Evolutionary conservation across 2,329 filamentous ascomycete genomes (phyloP), one percentile per base, ranked within the genome.

Genomic region (Fonsecaea pedrosoi): DNA sequence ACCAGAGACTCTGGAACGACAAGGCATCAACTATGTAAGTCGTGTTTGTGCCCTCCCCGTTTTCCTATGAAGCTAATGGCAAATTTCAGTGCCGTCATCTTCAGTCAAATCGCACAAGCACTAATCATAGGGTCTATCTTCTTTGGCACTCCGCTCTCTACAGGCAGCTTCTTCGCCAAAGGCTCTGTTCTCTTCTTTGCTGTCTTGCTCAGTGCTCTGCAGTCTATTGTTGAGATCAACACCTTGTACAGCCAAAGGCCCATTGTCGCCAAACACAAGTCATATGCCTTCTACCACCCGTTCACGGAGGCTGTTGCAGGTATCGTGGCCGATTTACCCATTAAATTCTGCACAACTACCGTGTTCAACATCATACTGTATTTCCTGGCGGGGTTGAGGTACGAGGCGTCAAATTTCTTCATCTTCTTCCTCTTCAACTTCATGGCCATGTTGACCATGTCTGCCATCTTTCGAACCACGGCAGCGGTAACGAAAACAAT

Each of bases 191-290:
- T 89, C 4, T 91, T 91, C 80, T 84, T 90, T 57, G 80, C 87
- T 0, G 78, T 90, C 0, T 78, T 91, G 0, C 88, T 85, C 75
- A 88, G 89, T 73, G 81, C 83, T 64, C 75, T 91, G 3, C 73
- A 90, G 1, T 83, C 87, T n/a, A 86, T 91, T 82, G 84, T 87
- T 0, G 89, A 92, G 75, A 88, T 91, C 1, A 89, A 85, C 0
- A 84, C 86, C 37, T 87, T 86, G 0, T 90, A 89, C 71, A 80
- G 78, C 12, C 87, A 87, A 25, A 83, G 89, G 0, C 86, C 87
- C 0, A 82, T 89, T 13, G 75, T 89, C 4, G 75, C 84, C 53
- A 88, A 88, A 74, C 87, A 89, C 71, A 86, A 86, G 69, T 74
- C 77, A 0, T 88, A 88, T 67, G 86, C 84, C 34, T 80, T 84